Percentiles rank a stretch among this genome's conserved stretches.
phyloP scores from a whole-genome alignment of 164 flowering plant species.

The Liquidambar formosana region DNA sequence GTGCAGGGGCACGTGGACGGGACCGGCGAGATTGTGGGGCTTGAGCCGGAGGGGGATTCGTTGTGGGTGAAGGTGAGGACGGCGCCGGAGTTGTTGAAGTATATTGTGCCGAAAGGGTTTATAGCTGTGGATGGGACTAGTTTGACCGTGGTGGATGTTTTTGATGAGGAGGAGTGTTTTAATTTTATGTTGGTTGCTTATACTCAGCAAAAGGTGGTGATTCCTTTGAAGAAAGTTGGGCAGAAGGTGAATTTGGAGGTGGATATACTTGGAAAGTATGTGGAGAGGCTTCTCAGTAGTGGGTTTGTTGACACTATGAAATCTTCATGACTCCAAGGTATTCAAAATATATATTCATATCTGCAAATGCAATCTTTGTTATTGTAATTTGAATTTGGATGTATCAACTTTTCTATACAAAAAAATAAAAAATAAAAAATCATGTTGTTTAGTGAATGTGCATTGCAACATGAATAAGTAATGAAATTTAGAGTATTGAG shows the following conservation, averaged over 20 bases:
- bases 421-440: too few relatives aligned
- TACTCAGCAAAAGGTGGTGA: constrained; percentile 83
- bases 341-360: background rate
- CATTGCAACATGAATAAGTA: too few relatives aligned
- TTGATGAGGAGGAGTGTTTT: constrained; percentile 74
- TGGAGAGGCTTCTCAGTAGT: constrained; percentile 69
- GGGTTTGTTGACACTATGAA: constrained; percentile 48
- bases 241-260: constrained; percentile 93
- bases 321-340: constrained; percentile 20
- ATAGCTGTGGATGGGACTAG: constrained; percentile 94
- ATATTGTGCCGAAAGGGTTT: constrained; percentile 85
- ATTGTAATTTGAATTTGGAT: too few relatives aligned
- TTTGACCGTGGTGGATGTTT: constrained; percentile 87
- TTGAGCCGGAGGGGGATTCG: constrained; percentile 69
- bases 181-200: constrained; percentile 91
- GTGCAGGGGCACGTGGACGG: constrained; percentile 99
- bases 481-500: too few relatives aligned
- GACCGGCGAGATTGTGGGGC: constrained; percentile 72
- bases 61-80: constrained; percentile 86
- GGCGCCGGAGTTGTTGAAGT: constrained; percentile 53
- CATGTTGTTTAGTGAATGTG: background rate
- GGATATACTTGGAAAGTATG: constrained; percentile 92
- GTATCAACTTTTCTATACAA: too few relatives aligned
- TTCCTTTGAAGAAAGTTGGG: constrained; percentile 84
- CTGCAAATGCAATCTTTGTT: background rate